These are phyloP conservation scores for Kluyveromyces sp. DNA, from an alignment of 1,139 yeast genomes.

Conservation along the genomic window DNA sequence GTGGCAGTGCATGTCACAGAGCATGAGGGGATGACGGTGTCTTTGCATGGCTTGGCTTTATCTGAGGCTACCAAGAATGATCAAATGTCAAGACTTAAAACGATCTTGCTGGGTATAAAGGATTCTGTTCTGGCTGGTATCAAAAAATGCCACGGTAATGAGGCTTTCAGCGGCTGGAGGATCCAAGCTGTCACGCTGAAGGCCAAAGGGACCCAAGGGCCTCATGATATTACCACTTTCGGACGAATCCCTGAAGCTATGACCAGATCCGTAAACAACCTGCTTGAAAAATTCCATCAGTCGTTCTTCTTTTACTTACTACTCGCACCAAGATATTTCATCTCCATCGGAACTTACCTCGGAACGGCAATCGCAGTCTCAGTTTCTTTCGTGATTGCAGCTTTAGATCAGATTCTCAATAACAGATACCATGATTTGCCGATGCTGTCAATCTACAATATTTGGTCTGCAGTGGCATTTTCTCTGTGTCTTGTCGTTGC, in stretches of 20 bases:
- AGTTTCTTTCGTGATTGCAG: conserved; percentile 61
- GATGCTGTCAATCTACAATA: conserved; percentile 17
- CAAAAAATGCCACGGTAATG: conserved; percentile 62
- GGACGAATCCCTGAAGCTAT: conserved; percentile 87
- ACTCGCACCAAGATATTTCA: conserved; percentile 71
- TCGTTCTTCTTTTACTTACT: conserved; percentile 89
- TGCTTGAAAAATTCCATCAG: conserved; percentile 93
- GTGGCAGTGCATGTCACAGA: conserved; percentile 64
- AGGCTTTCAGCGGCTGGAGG: conserved; percentile 94
- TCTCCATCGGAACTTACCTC: conserved; percentile 87
- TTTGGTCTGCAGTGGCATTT: conserved; percentile 16
- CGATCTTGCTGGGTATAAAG: conserved; percentile 57
- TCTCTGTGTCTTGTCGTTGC: conserved; percentile 20
- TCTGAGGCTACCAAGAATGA: conserved; percentile 43
- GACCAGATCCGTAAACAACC: conserved; percentile 82
- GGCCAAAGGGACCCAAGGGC: conserved; percentile 54
- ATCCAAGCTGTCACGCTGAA: conserved; percentile 81
- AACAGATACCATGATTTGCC: conserved; percentile 29
- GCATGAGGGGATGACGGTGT: conserved; percentile 66
- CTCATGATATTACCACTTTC: conserved; percentile 74
- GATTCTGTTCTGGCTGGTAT: conserved; percentile 65
- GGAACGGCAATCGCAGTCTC: conserved; percentile 80
- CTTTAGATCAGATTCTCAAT: conserved; percentile 53
- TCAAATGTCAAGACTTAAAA: conserved; percentile 46
- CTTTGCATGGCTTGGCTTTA: conserved; percentile 54